Evolutionary conservation across 352 stramenopile species (phyloP), one percentile per base, ranked within the genome.

Genomic region (Phytophthora macrochlamydospora): DNA sequence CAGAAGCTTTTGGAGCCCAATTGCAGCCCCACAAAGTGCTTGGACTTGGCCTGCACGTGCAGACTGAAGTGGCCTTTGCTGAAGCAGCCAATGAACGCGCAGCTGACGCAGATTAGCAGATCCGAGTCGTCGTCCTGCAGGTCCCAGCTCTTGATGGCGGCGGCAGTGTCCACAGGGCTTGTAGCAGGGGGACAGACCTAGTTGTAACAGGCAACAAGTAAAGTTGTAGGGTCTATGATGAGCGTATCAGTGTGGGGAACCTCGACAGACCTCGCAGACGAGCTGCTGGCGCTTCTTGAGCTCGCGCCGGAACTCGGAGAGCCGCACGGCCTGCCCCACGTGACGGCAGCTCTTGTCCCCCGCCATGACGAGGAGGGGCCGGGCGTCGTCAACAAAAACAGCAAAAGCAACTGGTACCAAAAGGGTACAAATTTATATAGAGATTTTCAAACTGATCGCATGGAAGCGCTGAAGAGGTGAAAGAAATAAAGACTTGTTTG

Each of bases 21-120:
- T 49, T 86, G 72, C 28, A 90, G 76, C 11, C 71, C 73, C 18
- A 89, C 77, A 52, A 81, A 89, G 57, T 92, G 83, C 61, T 92
- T 92, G 4, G 79, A 31, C 42, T 87, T 69, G 2, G 65, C 12
- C 71, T 84, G 69, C 13, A 84, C 55, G 56, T 92, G 83, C 42
- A 73, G 69, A 40, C 67, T 66, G 52, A 86, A 85, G 67, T 92
- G 83, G 37, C 77, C 79, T 9, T 65, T 53, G 49, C 72, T 73
- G 18, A 87, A 65, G 54, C 83, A 92, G 33, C 72, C 83, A 13
- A 92, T 65, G 60, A 86, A 86, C 46, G 73, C 83, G 54, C 83
- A 92, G 24, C 63, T 83, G 11, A 92, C 69, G 51, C 83, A 92
- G 3, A 90, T 43, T 32, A 81, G 66, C 33, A 90, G 63, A 45